A percentile compares a stretch with the other conserved stretches of the same genome.
phyloP scores from a whole-genome alignment of 495 filamentous ascomycete genomes.

The Lentithecium fluviatile region DNA sequence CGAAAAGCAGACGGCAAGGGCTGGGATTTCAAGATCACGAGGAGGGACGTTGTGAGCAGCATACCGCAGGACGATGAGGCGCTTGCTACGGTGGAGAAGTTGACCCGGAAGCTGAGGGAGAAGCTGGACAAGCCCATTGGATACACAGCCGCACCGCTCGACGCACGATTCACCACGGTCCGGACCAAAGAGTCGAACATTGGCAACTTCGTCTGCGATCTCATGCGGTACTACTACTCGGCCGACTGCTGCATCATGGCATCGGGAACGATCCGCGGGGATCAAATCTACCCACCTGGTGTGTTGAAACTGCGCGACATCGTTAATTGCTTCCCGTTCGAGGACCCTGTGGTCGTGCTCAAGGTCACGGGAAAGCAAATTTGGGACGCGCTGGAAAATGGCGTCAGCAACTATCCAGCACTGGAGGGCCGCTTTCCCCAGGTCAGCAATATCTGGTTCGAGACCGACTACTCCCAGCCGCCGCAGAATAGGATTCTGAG shows the following conservation, averaged over 20 bases:
- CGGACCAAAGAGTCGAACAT: slow-evolving; percentile 74
- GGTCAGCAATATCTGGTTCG: slow-evolving; percentile 74
- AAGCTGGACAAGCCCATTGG: slow-evolving; percentile 82
- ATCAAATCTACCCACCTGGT: slow-evolving; percentile 83
- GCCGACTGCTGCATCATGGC: slow-evolving; percentile 84
- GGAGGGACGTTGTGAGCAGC: slow-evolving; percentile 66
- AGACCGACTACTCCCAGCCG: slow-evolving; percentile 61
- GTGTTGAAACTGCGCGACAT: slow-evolving; percentile 75
- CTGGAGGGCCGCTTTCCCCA: slow-evolving; percentile 79
- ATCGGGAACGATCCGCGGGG: slow-evolving; percentile 83
- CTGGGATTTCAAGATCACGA: slow-evolving; percentile 77
- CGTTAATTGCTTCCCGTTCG: slow-evolving; percentile 70
- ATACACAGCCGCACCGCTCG: slow-evolving; percentile 73
- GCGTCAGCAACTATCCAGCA: slow-evolving; percentile 73
- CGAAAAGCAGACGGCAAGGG: slow-evolving; percentile 50
- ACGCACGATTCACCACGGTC: slow-evolving; percentile 82
- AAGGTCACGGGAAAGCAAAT: slow-evolving; percentile 65
- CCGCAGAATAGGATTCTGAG: slow-evolving; percentile 61
- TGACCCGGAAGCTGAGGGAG: slow-evolving; percentile 67
- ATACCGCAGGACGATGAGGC: slow-evolving; percentile 62
- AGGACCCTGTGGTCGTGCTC: slow-evolving; percentile 82
- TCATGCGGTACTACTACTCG: slow-evolving; percentile 79
- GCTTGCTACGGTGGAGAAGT: slow-evolving; percentile 57
- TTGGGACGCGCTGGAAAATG: slow-evolving; percentile 76
- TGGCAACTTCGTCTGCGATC: slow-evolving; percentile 85